Evolutionary conservation across 805 yeast genomes (phyloP).

Genomic region (Yarrowia sp.): DNA sequence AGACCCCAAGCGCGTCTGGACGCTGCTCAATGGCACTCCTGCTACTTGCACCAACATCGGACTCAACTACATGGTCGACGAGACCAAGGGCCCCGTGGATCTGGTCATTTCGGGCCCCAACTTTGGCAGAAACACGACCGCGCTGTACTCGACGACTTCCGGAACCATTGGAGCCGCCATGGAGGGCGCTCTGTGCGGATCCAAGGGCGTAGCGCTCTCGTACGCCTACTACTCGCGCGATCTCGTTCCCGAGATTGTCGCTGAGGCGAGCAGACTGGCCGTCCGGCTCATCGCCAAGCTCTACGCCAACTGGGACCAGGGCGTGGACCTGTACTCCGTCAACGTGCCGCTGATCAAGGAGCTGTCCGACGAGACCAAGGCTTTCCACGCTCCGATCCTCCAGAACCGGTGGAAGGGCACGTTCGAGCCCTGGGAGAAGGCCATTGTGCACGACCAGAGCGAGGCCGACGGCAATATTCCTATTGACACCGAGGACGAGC

Average conservation of each 20-base stretch:
- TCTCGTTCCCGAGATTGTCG: conserved; percentile 47
- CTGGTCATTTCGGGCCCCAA: conserved; percentile 93
- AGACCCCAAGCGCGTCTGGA: conserved; percentile 61
- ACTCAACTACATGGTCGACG: conserved; percentile 58
- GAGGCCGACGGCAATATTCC: conserved; percentile 17
- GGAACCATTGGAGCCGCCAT: conserved; percentile 97
- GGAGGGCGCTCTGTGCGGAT: conserved; percentile 75
- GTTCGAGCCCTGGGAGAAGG: conserved; percentile 41
- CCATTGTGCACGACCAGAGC: conserved; percentile 29
- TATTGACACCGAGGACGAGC: conserved; percentile 42
- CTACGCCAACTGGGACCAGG: conserved; percentile 51
- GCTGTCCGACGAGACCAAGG: conserved; percentile 57
- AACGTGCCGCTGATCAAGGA: conserved; percentile 73
- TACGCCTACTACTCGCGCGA: conserved; percentile 66
- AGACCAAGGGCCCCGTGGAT: conserved; percentile 60
- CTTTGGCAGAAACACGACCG: conserved; percentile 88
- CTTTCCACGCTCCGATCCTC: conserved; percentile 73
- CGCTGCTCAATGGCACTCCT: conserved; percentile 86
- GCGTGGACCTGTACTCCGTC: conserved; percentile 72
- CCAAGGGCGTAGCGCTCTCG: conserved; percentile 73
- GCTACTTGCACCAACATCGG: conserved; percentile 95
- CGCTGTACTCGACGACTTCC: conserved; percentile 81
- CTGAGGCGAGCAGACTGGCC: conserved; percentile 65
- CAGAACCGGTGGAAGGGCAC: conserved; percentile 77
- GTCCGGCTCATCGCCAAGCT: conserved; percentile 63